These are phyloP conservation scores for Starmera amethionina DNA, from an alignment of 805 yeast genomes.

Conservation along the genomic window DNA sequence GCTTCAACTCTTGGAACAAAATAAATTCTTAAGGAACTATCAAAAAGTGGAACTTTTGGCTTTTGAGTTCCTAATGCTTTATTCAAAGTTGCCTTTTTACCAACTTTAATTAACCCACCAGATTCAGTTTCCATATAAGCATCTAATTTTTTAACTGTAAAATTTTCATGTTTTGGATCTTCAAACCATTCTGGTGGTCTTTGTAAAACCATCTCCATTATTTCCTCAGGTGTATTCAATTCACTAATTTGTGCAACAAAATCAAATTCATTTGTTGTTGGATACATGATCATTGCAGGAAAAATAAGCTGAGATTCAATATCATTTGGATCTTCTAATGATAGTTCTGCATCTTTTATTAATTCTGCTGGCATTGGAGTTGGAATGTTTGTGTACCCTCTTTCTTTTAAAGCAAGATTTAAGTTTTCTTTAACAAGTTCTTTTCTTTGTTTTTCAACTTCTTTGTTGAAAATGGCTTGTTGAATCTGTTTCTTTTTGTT, in stretches of 20 bases:
- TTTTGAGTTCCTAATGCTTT: slow-evolving; percentile 50
- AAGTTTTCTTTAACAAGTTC: slow-evolving; percentile 34
- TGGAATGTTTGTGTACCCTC: slow-evolving; percentile 43
- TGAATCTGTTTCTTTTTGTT: slow-evolving; percentile 25
- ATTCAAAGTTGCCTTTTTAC: slow-evolving; percentile 61
- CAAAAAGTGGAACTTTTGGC: slow-evolving; percentile 71
- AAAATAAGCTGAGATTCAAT: slow-evolving; percentile 70
- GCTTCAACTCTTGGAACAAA: slow-evolving; percentile 70
- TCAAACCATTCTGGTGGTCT: slow-evolving; percentile 65
- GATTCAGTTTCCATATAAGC: slow-evolving; percentile 72
- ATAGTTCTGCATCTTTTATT: slow-evolving; percentile 41
- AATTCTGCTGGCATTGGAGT: slow-evolving; percentile 48
- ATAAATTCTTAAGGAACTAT: slow-evolving; percentile 59
- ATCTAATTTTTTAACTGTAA: slow-evolving; percentile 48
- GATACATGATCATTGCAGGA: slow-evolving; percentile 76
- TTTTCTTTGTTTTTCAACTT: slow-evolving; percentile 24
- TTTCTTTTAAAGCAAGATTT: slow-evolving; percentile 47
- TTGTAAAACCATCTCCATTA: slow-evolving; percentile 49
- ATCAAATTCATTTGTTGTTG: slow-evolving; percentile 78
- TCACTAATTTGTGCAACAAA: slow-evolving; percentile 70
- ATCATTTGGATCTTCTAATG: slow-evolving; percentile 56
- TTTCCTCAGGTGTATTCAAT: slow-evolving; percentile 51
- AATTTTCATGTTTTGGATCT: slow-evolving; percentile 47
- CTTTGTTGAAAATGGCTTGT: slow-evolving; percentile 22
- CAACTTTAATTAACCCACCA: slow-evolving; percentile 83